Base-by-base conservation (phyloP, 805 yeast species). In the Scheffersomyces ergatensis region DNA sequence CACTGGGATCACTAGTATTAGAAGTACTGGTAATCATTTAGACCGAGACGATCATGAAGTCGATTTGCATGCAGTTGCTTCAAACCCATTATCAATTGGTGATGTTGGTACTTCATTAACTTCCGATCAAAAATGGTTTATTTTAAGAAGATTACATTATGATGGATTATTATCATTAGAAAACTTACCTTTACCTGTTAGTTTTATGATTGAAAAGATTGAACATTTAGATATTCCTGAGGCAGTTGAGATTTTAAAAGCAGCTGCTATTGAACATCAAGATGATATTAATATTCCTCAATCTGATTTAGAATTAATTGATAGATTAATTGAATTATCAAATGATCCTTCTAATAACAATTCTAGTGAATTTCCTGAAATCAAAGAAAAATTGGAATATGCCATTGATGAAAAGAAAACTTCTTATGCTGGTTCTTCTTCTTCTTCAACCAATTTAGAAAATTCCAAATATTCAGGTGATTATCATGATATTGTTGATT, bases 211-310 rank as follows among this genome's bases (percentile, higher is more conserved):
- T 18, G 50, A 60, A 39, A 58, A 61, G 40, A 56, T 63, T 21
- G 60, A 54, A 32, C 33, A 37, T 8, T 23, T 60, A 13, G 27
- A 45, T 3, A 31, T 44, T 3, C 46, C 38, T 2, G 57, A 55
- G 9, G 56, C 67, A 2, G 30, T 64, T 5, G 43, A 40, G 6
- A 57, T 63, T 27, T 55, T 65, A 36, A 53, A 58, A 33, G 56
- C 50, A 11, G 51, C 60, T 4, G 33, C 63, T 29, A 57, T 39
- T 2, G 60, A 56, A 2, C 65, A 61, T 37, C 41, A 46, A 1
- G 59, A 47, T 12, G 72, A 67, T 40, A 59, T 58, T 29, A 67
- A 66, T 42, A 56, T 62, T 39, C 64, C 66, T 3, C 33, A 53
- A 3, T 46, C 43, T 6, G 69, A 58, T 26, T 58, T 48, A 36